These are phyloP conservation scores for Xerocomellus chrysenteron DNA, from an alignment of 768 basidiomycete genomes.

Conservation along the genomic window DNA sequence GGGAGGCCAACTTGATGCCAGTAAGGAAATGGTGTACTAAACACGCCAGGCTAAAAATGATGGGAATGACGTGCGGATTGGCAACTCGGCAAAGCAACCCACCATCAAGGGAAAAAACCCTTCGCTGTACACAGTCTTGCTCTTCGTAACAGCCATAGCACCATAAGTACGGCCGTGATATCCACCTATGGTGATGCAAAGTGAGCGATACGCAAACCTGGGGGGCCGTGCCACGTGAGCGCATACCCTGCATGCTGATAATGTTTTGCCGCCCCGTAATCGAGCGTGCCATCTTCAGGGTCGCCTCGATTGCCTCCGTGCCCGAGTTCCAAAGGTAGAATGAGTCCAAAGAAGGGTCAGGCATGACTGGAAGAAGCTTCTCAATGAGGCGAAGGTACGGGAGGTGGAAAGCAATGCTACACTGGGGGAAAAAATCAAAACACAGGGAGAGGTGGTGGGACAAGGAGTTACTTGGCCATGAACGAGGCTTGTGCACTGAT, in stretches of 20 bases:
- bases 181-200: constrained; percentile 43
- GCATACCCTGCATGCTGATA: constrained; percentile 81
- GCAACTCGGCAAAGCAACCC: constrained; percentile 17
- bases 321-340: constrained; percentile 99
- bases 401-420: constrained; percentile 84
- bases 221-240: not conserved
- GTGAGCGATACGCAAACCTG: constrained; percentile 1
- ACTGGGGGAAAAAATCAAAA: constrained; percentile 45
- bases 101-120: constrained; percentile 84
- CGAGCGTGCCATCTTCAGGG: constrained; percentile 81
- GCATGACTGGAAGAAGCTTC: constrained; percentile 84
- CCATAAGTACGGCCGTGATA: constrained; percentile 95
- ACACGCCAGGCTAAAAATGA: constrained; percentile 70
- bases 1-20: constrained; percentile 82
- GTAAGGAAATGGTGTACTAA: constrained; percentile 82
- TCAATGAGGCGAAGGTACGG: constrained; percentile 88
- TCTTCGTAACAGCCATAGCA: constrained; percentile 90
- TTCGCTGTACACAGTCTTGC: constrained; percentile 88
- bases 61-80: not conserved
- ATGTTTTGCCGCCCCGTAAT: constrained; percentile 84
- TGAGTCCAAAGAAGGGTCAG: constrained; percentile 83
- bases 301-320: constrained; percentile 87
- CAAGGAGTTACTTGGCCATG: constrained; percentile 63
- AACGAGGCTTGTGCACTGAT: constrained; percentile 79
- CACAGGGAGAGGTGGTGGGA: not conserved